Percentiles rank a stretch among this genome's conserved stretches.
phyloP scores from a whole-genome alignment of 768 basidiomycete species.

The Cantharellus anzutake region DNA sequence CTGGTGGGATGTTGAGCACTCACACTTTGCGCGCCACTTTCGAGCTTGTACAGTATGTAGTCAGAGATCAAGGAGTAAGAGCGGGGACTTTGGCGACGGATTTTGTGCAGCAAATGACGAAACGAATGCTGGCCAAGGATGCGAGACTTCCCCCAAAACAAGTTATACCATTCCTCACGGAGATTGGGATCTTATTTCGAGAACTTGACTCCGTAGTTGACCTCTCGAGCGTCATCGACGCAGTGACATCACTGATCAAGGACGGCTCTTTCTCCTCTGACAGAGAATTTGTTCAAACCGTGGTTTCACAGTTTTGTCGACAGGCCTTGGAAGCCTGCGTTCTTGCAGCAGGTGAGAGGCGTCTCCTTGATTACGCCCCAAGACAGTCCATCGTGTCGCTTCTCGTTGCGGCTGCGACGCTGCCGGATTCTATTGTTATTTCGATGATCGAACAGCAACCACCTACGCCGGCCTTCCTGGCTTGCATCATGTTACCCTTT shows the following conservation, averaged over 20 bases:
- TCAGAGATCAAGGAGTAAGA: constrained; percentile 28
- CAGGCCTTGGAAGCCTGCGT: constrained; percentile 29
- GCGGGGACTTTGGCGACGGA: constrained; percentile 24
- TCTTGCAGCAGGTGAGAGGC: constrained; percentile 24
- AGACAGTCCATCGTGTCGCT: constrained; percentile 16
- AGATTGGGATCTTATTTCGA: constrained; percentile 36
- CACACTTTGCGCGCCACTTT: constrained; percentile 14
- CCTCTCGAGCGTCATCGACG: constrained; percentile 37
- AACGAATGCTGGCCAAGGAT: constrained; percentile 30
- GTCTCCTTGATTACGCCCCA: constrained; percentile 23
- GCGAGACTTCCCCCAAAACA: constrained; percentile 23
- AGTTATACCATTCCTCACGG: constrained; percentile 31
- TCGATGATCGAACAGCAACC: constrained; percentile 34
- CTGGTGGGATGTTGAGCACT: constrained; percentile 10
- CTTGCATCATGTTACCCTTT: constrained; percentile 44
- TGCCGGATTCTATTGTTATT: constrained; percentile 34
- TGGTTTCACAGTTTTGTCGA: constrained; percentile 18
- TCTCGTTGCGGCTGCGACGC: constrained; percentile 21
- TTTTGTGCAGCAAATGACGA: constrained; percentile 36
- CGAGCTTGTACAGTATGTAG: constrained; percentile 35
- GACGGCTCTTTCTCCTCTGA: constrained; percentile 28
- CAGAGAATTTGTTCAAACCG: constrained; percentile 11
- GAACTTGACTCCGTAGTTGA: constrained; percentile 31
- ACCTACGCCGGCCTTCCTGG: constrained; percentile 41
- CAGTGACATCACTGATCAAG: constrained; percentile 29